phyloP scores from a whole-genome alignment of 306 rosid genomes.

The Casuarina equisetifolia region DNA sequence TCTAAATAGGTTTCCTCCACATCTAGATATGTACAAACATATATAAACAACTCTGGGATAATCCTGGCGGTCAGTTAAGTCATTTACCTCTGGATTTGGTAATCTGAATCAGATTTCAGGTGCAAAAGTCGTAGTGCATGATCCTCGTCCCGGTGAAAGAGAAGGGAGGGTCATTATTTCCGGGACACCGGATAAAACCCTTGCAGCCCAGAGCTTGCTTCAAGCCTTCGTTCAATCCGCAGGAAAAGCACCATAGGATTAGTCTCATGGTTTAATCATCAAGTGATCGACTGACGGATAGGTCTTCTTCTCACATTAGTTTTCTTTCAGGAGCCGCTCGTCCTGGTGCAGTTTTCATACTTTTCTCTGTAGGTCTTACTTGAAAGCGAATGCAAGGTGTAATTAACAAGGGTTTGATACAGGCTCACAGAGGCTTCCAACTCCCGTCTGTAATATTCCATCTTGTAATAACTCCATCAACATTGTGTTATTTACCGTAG shows the following conservation, averaged over 20 bases:
- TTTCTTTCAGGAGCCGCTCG: not conserved
- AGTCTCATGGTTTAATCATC: not conserved
- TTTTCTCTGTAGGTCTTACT: not conserved
- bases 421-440: not conserved
- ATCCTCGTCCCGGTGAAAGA: conserved; percentile 48
- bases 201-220: conserved; percentile 66
- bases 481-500: not conserved
- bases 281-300: not conserved
- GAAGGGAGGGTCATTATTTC: conserved; percentile 65
- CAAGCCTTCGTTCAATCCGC: conserved; percentile 61
- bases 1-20: not conserved
- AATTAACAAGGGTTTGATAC: not conserved
- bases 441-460: not conserved
- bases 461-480: not conserved
- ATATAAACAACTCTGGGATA: not conserved
- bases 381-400: not conserved
- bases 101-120: conserved; percentile 65
- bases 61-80: not conserved
- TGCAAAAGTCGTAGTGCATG: conserved; percentile 53
- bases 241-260: conserved; percentile 12
- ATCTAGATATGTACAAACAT: not conserved
- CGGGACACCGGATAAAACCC: conserved; percentile 68
- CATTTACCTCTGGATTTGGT: not conserved
- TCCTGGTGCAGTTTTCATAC: not conserved
- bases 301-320: not conserved